Base-by-base conservation (phyloP, 768 basidiomycete genomes). In the Clavaria fumosa region DNA sequence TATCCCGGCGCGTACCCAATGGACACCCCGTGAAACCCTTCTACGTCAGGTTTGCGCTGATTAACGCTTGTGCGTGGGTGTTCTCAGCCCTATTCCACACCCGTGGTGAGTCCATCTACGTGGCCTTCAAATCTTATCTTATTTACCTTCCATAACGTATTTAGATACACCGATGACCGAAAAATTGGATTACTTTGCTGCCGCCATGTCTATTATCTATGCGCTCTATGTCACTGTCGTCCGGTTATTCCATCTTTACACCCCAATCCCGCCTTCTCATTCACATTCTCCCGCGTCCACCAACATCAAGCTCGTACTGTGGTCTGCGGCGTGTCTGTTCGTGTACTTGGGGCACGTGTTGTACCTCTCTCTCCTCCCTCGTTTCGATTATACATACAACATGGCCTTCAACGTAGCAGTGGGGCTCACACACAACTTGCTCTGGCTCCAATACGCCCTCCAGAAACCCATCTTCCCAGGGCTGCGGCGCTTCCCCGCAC, bases 311-410 rank as follows among this genome's bases (percentile, higher is more conserved):
- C 30, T 45, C 14, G 38, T 44, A 33, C 27, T 39, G 33, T 78
- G 81, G 67, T 56, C 67, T n/a, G 37, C 62, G 2, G 34, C 68
- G 24, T 82, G 75, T 52, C 53, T 62, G 23, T 27, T 78, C 14
- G 51, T 61, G 19, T 90, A 74, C 58, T 34, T 78, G 26, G 61
- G 58, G 7, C 93, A 97, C 51, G 58, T 89, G 47, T 67, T 75
- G 9, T 96, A 96, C 60, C 66, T 96, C 30, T 67, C 67, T 31
- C 52, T 77, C 10, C 67, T 77, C 31, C 77, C 78, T 19, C 74
- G 78, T 36, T 95, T 93, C 59, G 79, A 91, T 59, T 97, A 99
- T 54, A 59, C 78, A 5, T 99, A 95, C 64, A 96, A 97, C 64
- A 84, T 93, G 57, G 52, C 63, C 0, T 88, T 85, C 64, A 90